Evolutionary conservation across 352 stramenopile genomes (phyloP).

Genomic region (Halophytophthora polymorphica): DNA sequence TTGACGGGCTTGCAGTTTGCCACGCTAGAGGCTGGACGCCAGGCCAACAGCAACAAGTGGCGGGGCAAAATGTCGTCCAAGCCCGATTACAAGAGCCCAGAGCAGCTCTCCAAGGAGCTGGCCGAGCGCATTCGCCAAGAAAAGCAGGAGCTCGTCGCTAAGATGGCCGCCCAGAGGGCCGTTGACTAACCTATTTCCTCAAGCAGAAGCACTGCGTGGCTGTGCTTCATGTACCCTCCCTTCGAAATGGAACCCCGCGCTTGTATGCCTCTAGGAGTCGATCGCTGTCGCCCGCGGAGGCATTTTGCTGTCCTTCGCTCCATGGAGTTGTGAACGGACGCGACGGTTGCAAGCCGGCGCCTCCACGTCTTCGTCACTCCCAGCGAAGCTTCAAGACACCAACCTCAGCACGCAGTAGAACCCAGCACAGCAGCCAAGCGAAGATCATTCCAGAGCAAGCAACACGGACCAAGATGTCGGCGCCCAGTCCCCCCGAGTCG

Average conservation of each 20-base stretch:
- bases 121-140: conserved; percentile 45
- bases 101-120: conserved; percentile 49
- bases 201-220: too few relatives aligned
- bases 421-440: neutral
- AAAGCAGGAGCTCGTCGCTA: conserved; percentile 29
- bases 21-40: conserved; percentile 27
- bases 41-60: conserved; percentile 49
- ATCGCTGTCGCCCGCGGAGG: too few relatives aligned
- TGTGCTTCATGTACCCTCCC: too few relatives aligned
- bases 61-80: conserved; percentile 33
- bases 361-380: neutral
- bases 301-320: too few relatives aligned
- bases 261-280: too few relatives aligned
- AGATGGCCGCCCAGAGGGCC: conserved; percentile 9
- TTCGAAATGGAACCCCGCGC: too few relatives aligned
- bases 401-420: too few relatives aligned
- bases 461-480: conserved; percentile 32
- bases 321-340: conserved; percentile 27
- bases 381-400: too few relatives aligned
- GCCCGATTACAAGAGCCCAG: conserved; percentile 50
- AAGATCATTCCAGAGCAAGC: neutral
- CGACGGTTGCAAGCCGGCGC: conserved; percentile 22
- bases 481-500: conserved; percentile 73
- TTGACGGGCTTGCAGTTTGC: conserved; percentile 23
- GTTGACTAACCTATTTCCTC: too few relatives aligned